A percentile compares a stretch with the other conserved stretches of the same genome.
phyloP scores from a whole-genome alignment of 352 stramenopile species.

The Globisporangium acanthophoron region DNA sequence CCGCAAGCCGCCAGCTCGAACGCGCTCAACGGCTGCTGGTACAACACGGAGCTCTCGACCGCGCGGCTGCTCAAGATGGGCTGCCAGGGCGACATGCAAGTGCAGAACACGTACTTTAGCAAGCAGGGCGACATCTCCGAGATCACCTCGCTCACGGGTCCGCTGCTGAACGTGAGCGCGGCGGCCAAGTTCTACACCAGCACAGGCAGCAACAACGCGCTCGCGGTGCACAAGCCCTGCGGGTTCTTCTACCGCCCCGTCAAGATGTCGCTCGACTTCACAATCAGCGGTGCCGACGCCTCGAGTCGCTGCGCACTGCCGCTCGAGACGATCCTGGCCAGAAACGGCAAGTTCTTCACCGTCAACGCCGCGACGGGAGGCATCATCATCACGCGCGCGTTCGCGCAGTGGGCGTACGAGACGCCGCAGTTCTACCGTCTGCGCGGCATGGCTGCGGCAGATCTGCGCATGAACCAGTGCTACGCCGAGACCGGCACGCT shows the following conservation, averaged over 20 bases:
- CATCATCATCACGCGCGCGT: constrained; percentile 19
- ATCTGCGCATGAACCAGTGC: constrained; percentile 27
- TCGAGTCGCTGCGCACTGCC: constrained; percentile 17
- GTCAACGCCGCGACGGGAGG: constrained; percentile 7
- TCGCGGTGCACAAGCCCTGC: constrained; percentile 19
- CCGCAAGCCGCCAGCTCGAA: constrained; percentile 31
- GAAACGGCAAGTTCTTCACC: constrained; percentile 20
- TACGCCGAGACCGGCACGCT: constrained; percentile 26
- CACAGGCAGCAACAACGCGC: constrained; percentile 15
- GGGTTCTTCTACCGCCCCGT: constrained; percentile 27
- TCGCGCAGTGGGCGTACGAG: constrained; percentile 27
- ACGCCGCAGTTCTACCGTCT: constrained; percentile 22
- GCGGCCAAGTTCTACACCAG: constrained; percentile 20
- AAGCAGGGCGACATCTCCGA: constrained; percentile 18
- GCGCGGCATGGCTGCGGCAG: constrained; percentile 20
- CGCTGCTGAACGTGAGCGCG: constrained; percentile 14
- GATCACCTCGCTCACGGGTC: constrained; percentile 13
- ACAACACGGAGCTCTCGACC: constrained; percentile 27
- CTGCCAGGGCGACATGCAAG: constrained; percentile 19
- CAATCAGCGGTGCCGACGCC: constrained; percentile 12
- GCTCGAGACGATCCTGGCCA: constrained; percentile 11
- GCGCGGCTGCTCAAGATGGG: constrained; percentile 29
- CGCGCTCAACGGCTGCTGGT: constrained; percentile 30
- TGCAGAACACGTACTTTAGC: constrained; percentile 19
- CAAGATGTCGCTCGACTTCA: constrained; percentile 34